These are phyloP conservation scores for Nakazawaea wyomingensis DNA, from an alignment of 805 yeast species.

Conservation along the genomic window DNA sequence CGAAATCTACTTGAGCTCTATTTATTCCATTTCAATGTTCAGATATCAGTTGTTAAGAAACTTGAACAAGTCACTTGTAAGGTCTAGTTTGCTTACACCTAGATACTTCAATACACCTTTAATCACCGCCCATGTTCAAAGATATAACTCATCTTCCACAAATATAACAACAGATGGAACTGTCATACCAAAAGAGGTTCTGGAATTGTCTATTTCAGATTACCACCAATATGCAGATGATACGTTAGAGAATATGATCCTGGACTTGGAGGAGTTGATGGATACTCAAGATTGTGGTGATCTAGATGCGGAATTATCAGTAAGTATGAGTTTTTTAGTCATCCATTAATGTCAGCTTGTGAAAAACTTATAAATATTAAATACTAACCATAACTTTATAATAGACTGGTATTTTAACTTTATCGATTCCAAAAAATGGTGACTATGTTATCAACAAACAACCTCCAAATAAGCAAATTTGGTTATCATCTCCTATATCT, in stretches of 20 bases:
- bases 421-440: conserved; percentile 67
- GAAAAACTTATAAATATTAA: too few species aligned
- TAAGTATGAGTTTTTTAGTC: too few species aligned
- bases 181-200: conserved; percentile 46
- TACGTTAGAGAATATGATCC: conserved; percentile 65
- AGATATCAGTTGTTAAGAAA: background rate
- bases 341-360: too few species aligned
- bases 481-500: conserved; percentile 90
- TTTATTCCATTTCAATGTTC: background rate
- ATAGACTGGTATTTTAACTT: conserved; percentile 68
- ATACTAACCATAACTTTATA: conserved; percentile 1
- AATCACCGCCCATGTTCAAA: background rate
- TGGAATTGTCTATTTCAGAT: conserved; percentile 38
- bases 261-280: conserved; percentile 60
- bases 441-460: conserved; percentile 92
- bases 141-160: conserved; percentile 6
- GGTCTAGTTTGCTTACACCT: background rate
- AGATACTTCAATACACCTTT: background rate
- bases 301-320: conserved; percentile 69
- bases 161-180: conserved; percentile 45
- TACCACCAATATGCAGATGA: conserved; percentile 64
- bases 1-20: background rate
- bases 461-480: conserved; percentile 95
- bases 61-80: background rate
- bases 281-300: conserved; percentile 41